Conservation (phyloP, 345 rosid species). For the Heritiera littoralis region DNA sequence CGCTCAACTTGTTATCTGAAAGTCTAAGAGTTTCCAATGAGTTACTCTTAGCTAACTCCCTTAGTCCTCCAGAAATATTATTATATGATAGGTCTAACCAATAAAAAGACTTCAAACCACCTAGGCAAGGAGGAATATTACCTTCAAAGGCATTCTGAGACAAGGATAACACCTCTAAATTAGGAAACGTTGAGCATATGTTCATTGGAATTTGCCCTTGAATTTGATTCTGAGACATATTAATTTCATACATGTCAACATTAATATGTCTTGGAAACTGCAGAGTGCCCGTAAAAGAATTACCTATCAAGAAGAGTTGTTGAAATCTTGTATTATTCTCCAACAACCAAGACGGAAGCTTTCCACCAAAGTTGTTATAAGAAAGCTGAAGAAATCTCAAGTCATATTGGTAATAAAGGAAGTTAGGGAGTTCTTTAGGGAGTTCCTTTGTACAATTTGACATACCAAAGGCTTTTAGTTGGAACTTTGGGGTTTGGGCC, state of each 20-base stretch:
- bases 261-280: background rate
- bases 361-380: background rate
- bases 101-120: background rate
- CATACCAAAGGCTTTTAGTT: background rate
- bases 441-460: background rate
- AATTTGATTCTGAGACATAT: slow-evolving; percentile 15
- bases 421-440: slow-evolving; percentile 14
- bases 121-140: slow-evolving; percentile 25
- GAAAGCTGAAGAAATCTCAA: slow-evolving; percentile 1
- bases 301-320: background rate
- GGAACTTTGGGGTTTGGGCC: background rate
- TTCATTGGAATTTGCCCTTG: background rate
- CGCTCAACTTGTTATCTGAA: slow-evolving; percentile 33
- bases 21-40: background rate
- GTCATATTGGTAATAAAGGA: slow-evolving; percentile 14
- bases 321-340: slow-evolving; percentile 28
- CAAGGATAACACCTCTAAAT: background rate
- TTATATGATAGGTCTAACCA: background rate
- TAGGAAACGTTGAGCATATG: slow-evolving; percentile 13
- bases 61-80: slow-evolving; percentile 17
- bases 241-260: background rate
- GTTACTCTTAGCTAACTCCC: slow-evolving; percentile 1
- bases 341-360: slow-evolving; percentile 29
- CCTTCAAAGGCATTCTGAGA: slow-evolving; percentile 16
- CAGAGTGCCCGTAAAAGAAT: slow-evolving; percentile 7